Evolutionary conservation across 2,329 filamentous ascomycete species (phyloP).

Genomic region (Alternaria tenuissima): DNA sequence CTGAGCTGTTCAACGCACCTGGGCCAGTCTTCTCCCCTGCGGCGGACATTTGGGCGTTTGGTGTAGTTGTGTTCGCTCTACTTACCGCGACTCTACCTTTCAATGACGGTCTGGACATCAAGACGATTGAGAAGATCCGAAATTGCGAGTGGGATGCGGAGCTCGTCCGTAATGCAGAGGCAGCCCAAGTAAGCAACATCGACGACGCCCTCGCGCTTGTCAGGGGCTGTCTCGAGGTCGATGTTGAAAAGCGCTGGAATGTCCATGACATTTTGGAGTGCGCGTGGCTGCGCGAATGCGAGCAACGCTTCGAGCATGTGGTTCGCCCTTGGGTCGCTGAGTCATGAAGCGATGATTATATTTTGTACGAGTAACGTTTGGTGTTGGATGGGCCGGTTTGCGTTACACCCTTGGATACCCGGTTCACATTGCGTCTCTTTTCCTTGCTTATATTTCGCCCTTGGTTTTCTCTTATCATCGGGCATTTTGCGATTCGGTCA

Average conservation of each 20-base stretch:
- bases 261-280: conserved; percentile 64
- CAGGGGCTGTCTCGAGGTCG: conserved; percentile 66
- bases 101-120: conserved; percentile 66
- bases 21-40: conserved; percentile 59
- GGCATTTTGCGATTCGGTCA: conserved; percentile 14
- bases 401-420: conserved; percentile 37
- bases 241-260: conserved; percentile 64
- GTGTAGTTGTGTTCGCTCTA: conserved; percentile 68
- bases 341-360: conserved; percentile 18
- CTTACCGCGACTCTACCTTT: conserved; percentile 70
- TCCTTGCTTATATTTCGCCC: conserved; percentile 6
- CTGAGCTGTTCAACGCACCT: conserved; percentile 56
- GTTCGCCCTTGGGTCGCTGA: conserved; percentile 40
- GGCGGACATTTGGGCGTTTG: conserved; percentile 73
- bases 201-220: conserved; percentile 65
- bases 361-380: conserved; percentile 13
- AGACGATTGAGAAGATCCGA: conserved; percentile 66
- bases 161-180: conserved; percentile 56
- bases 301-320: conserved; percentile 39
- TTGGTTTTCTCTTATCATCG: conserved; percentile 2
- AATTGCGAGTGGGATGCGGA: conserved; percentile 66
- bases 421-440: conserved; percentile 21
- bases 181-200: conserved; percentile 45
- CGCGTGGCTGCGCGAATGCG: conserved; percentile 60
- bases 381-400: conserved; percentile 12